Percentiles rank a stretch among this genome's conserved stretches.
Conservation (phyloP, 805 yeast species). For the Clavispora carvajalis region DNA sequence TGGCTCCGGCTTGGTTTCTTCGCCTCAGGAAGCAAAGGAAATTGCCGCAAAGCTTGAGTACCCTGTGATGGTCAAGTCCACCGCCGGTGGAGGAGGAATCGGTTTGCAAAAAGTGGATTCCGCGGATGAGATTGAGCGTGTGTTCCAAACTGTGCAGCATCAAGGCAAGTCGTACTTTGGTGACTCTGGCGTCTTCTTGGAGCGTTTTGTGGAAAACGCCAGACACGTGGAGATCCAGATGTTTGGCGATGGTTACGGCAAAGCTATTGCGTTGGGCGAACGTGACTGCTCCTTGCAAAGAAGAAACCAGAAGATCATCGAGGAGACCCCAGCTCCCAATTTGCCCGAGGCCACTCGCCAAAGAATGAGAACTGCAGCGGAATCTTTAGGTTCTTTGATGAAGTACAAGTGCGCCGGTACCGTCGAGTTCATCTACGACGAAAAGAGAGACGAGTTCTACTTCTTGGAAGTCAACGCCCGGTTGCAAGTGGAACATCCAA, state of each 20-base stretch:
- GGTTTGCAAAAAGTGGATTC: slow-evolving; percentile 92
- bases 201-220: slow-evolving; percentile 90
- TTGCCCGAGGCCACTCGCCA: slow-evolving; percentile 74
- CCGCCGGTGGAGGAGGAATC: slow-evolving; percentile 99
- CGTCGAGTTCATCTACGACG: slow-evolving; percentile 91
- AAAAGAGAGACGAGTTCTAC: slow-evolving; percentile 80
- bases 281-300: slow-evolving; percentile 97
- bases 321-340: slow-evolving; percentile 97
- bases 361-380: slow-evolving; percentile 78
- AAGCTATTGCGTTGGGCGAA: slow-evolving; percentile 92
- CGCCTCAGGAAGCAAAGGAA: slow-evolving; percentile 67
- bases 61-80: slow-evolving; percentile 94
- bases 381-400: slow-evolving; percentile 73
- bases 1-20: slow-evolving; percentile 80
- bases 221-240: slow-evolving; percentile 96
- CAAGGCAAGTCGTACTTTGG: slow-evolving; percentile 93
- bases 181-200: slow-evolving; percentile 92
- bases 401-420: slow-evolving; percentile 97
- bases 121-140: slow-evolving; percentile 72
- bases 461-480: slow-evolving; percentile 95
- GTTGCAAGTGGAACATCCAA: slow-evolving; percentile 96
- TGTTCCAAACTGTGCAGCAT: slow-evolving; percentile 86
- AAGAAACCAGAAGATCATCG: slow-evolving; percentile 93
- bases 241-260: slow-evolving; percentile 93
- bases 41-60: slow-evolving; percentile 73